These are phyloP conservation scores for Exidia glandulosa DNA, from an alignment of 768 basidiomycete genomes.

Conservation along the genomic window DNA sequence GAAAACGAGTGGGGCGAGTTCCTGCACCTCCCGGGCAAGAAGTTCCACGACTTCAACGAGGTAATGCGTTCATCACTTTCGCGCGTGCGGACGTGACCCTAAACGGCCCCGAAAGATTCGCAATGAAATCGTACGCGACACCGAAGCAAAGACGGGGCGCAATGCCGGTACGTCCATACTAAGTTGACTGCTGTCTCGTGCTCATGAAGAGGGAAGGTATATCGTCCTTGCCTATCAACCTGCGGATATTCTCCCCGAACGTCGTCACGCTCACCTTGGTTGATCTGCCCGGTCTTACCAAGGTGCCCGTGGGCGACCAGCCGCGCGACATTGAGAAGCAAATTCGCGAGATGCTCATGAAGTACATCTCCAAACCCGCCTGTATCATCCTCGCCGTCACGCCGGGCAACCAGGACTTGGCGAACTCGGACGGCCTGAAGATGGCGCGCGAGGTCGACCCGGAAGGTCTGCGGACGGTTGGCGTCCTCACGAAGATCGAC, in stretches of 20 bases:
- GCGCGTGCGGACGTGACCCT: background rate
- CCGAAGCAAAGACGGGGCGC: conserved; percentile 95
- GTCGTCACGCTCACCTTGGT: conserved; percentile 95
- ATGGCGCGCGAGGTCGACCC: conserved; percentile 95
- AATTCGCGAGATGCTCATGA: conserved; percentile 91
- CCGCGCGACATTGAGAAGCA: conserved; percentile 96
- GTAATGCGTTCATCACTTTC: background rate
- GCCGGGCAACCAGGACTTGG: conserved; percentile 91
- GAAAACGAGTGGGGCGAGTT: conserved; percentile 99
- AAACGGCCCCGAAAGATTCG: conserved; percentile 54
- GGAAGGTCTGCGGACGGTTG: conserved; percentile 92
- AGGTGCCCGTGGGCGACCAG: conserved; percentile 92
- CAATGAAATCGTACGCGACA: conserved; percentile 92
- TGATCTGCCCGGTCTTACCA: conserved; percentile 92
- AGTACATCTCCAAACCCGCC: conserved; percentile 89
- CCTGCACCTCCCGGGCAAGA: conserved; percentile 90
- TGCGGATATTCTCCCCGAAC: conserved; percentile 94
- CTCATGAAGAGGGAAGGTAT: conserved; percentile 49
- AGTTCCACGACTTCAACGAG: conserved; percentile 86
- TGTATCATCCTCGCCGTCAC: conserved; percentile 97
- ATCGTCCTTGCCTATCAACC: conserved; percentile 92
- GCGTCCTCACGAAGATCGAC: conserved; percentile 97
- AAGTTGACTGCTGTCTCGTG: background rate
- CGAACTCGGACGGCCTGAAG: conserved; percentile 96
- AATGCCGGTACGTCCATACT: conserved; percentile 50